phyloP scores from a whole-genome alignment of 2,329 filamentous ascomycete genomes.

The Aspergillus cejpii region DNA sequence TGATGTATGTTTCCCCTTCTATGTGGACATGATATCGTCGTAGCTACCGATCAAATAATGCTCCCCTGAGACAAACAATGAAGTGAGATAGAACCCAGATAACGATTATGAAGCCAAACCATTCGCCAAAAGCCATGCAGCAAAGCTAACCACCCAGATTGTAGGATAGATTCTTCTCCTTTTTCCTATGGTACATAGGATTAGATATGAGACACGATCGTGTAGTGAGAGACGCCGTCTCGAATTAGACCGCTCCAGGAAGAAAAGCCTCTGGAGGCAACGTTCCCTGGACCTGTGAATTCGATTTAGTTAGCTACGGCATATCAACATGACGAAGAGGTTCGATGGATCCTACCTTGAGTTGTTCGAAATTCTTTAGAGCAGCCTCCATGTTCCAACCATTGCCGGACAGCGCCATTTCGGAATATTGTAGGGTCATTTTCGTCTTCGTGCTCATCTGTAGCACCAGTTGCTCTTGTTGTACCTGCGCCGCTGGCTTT shows the following conservation, averaged over 20 bases:
- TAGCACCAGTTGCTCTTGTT: slow-evolving; percentile 61
- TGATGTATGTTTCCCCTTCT: slow-evolving; percentile 5
- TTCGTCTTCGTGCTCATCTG: slow-evolving; percentile 71
- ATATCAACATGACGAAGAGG: background rate
- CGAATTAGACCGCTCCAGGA: slow-evolving; percentile 16
- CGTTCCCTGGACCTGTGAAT: slow-evolving; percentile 30
- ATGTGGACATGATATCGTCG: slow-evolving; percentile 23
- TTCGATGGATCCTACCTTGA: slow-evolving; percentile 52
- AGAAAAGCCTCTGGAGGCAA: slow-evolving; percentile 49
- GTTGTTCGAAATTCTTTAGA: slow-evolving; percentile 64
- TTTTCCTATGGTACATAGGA: background rate
- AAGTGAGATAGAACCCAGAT: slow-evolving; percentile 1
- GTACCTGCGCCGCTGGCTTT: slow-evolving; percentile 47
- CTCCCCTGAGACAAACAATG: background rate
- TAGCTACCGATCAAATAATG: slow-evolving; percentile 9
- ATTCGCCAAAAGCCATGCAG: slow-evolving; percentile 35
- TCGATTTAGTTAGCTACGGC: slow-evolving; percentile 15
- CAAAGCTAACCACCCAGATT: slow-evolving; percentile 9
- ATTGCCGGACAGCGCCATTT: slow-evolving; percentile 71
- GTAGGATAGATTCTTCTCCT: slow-evolving; percentile 5
- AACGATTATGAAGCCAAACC: slow-evolving; percentile 8
- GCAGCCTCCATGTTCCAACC: slow-evolving; percentile 75
- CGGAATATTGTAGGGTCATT: slow-evolving; percentile 72
- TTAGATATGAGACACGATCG: background rate
- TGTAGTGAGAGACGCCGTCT: background rate